phyloP scores from a whole-genome alignment of 2,329 filamentous ascomycete species.

The Cytospora mali region DNA sequence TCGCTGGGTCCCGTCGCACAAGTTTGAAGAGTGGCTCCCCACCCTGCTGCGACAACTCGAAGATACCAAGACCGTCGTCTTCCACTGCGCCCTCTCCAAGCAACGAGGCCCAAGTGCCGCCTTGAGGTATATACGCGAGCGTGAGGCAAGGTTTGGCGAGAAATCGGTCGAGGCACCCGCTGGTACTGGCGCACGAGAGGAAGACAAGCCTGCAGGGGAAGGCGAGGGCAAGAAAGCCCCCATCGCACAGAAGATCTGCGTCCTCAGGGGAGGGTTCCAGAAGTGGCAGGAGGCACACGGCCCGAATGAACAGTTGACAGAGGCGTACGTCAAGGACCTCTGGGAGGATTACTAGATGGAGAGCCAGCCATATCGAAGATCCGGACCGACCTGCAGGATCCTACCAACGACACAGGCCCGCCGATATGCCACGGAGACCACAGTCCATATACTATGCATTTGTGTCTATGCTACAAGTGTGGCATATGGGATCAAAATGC shows the following conservation, averaged over 20 bases:
- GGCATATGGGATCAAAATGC: too few relatives aligned
- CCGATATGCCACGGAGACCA: too few relatives aligned
- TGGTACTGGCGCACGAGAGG: conserved; percentile 28
- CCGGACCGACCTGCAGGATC: not conserved
- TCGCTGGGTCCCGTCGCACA: conserved; percentile 72
- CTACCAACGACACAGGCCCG: not conserved
- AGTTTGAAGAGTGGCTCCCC: conserved; percentile 76
- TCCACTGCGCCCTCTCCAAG: conserved; percentile 92
- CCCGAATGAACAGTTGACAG: conserved; percentile 76
- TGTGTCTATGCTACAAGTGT: too few relatives aligned
- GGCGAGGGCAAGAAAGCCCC: conserved; percentile 28
- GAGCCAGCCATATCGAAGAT: not conserved
- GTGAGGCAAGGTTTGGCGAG: conserved; percentile 51
- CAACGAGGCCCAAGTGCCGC: conserved; percentile 87
- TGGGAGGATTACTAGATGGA: conserved; percentile 65
- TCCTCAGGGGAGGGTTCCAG: conserved; percentile 82
- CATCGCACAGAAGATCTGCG: conserved; percentile 69
- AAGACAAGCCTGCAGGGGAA: conserved; percentile 35
- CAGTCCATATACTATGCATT: too few relatives aligned
- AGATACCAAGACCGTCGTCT: conserved; percentile 82
- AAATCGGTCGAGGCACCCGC: conserved; percentile 29
- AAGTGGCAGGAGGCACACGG: conserved; percentile 89
- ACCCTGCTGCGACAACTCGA: conserved; percentile 78
- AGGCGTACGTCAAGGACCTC: conserved; percentile 80
- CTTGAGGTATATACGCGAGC: conserved; percentile 74